Percentiles rank a stretch among this genome's conserved stretches.
These are phyloP conservation scores for Lavandula angustifolia DNA, from an alignment of 257 asterid species.

Conservation along the genomic window DNA sequence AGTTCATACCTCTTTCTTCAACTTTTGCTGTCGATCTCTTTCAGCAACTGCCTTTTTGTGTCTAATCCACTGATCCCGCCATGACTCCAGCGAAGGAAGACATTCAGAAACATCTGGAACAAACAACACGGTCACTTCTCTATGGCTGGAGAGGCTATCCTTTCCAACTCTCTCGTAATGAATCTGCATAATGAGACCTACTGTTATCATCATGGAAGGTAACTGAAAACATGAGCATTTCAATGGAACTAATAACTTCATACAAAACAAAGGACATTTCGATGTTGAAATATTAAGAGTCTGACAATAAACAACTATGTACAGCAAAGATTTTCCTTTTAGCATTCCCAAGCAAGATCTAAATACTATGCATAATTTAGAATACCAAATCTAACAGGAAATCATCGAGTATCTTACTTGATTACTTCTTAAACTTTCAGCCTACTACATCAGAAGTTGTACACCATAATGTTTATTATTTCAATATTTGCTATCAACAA, in stretches of 20 bases:
- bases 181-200: constrained; percentile 54
- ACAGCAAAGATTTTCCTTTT: not conserved
- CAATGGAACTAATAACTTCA: not conserved
- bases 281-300: constrained; percentile 10
- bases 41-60: constrained; percentile 67
- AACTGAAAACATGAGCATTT: too few species aligned
- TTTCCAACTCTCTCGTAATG: constrained; percentile 89
- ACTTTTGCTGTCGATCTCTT: constrained; percentile 54
- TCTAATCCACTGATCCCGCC: constrained; percentile 85
- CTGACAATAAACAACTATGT: not conserved
- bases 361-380: constrained; percentile 14
- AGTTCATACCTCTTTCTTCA: constrained; percentile 63
- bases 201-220: too few species aligned
- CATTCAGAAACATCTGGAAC: constrained; percentile 89
- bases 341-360: not conserved
- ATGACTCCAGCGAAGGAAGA: constrained; percentile 79
- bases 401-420: too few species aligned
- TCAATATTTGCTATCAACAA: too few species aligned
- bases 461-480: too few species aligned
- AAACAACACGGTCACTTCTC: constrained; percentile 81
- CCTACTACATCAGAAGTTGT: not conserved
- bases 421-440: too few species aligned
- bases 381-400: constrained; percentile 15
- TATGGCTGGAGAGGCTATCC: constrained; percentile 87
- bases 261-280: constrained; percentile 6